These are phyloP conservation scores for Parasarocladium wereldwijsianum DNA, from an alignment of 2,329 filamentous ascomycete genomes.

Conservation along the genomic window DNA sequence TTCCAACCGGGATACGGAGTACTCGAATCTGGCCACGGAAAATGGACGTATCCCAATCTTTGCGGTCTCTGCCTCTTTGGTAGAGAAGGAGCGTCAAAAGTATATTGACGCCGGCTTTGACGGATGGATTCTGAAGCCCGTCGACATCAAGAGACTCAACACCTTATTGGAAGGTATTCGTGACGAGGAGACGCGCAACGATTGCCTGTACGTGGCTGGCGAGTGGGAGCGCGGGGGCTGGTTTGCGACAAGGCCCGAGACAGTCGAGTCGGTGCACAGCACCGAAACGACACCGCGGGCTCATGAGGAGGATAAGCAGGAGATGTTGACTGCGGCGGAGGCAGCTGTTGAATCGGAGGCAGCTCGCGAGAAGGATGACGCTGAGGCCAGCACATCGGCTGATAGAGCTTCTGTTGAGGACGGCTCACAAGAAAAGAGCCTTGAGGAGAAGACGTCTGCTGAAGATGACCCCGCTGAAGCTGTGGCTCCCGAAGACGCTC, in stretches of 20 bases:
- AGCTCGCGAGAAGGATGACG: not conserved
- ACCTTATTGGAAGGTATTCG: conserved; percentile 56
- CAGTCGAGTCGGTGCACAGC: conserved; percentile 5
- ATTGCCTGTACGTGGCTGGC: conserved; percentile 55
- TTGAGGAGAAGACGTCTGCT: too few species aligned
- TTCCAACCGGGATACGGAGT: conserved; percentile 24
- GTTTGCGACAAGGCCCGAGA: conserved; percentile 32
- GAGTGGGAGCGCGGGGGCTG: conserved; percentile 79
- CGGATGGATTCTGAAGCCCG: conserved; percentile 81
- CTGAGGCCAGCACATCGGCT: too few species aligned
- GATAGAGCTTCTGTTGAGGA: too few species aligned
- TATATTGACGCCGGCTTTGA: conserved; percentile 76
- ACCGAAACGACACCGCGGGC: conserved; percentile 14
- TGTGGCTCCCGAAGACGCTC: too few species aligned
- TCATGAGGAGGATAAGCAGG: conserved; percentile 8
- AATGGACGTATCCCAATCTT: conserved; percentile 67
- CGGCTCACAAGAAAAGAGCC: too few species aligned
- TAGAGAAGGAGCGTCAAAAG: conserved; percentile 51
- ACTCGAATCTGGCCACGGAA: conserved; percentile 42
- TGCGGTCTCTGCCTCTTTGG: conserved; percentile 70
- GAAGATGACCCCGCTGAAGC: too few species aligned
- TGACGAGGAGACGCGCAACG: conserved; percentile 38
- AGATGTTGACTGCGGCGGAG: conserved; percentile 3
- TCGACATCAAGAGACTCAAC: conserved; percentile 64
- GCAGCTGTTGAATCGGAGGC: not conserved